These are phyloP conservation scores for Phaffia rhodozyma DNA, from an alignment of 1,284 basidiomycete species.

Conservation along the genomic window DNA sequence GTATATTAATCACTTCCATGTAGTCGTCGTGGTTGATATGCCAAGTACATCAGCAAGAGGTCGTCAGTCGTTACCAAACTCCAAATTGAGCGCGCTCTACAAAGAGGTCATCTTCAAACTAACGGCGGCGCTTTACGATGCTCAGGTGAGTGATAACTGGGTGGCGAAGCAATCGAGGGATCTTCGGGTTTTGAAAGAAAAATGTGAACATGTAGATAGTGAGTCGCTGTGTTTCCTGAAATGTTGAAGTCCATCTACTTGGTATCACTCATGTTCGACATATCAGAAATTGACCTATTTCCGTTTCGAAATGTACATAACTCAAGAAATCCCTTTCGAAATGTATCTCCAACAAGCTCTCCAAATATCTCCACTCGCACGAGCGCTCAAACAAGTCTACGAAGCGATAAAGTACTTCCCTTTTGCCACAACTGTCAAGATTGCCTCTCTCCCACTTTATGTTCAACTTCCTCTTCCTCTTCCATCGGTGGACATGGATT, in stretches of 20 bases:
- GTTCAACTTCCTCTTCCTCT: constrained; percentile 11
- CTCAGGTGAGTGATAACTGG: constrained; percentile 70
- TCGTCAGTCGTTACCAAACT: constrained; percentile 35
- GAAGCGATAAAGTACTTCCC: constrained; percentile 4
- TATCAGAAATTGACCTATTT: not conserved
- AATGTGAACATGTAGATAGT: constrained; percentile 31
- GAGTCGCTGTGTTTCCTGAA: constrained; percentile 13
- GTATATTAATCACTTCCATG: constrained; percentile 67
- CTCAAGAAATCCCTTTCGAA: constrained; percentile 1
- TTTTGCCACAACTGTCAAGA: constrained; percentile 14
- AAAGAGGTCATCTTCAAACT: constrained; percentile 75
- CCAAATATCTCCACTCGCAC: constrained; percentile 7
- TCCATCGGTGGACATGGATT: constrained; percentile 4
- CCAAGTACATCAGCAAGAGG: constrained; percentile 44
- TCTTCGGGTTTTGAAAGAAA: constrained; percentile 56
- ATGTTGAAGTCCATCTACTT: not conserved
- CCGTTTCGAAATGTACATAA: no score
- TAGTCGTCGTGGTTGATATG: constrained; percentile 75
- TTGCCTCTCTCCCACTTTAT: constrained; percentile 13
- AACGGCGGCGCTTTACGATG: constrained; percentile 75
- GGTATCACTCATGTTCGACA: no score
- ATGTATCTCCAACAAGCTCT: not conserved
- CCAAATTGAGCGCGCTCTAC: constrained; percentile 56
- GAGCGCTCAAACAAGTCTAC: constrained; percentile 2
- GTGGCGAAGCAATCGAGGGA: constrained; percentile 63